Percentiles rank a stretch among this genome's conserved stretches.
Evolutionary conservation across 2,329 filamentous ascomycete species (phyloP).

Genomic region (Seiridium unicorne): DNA sequence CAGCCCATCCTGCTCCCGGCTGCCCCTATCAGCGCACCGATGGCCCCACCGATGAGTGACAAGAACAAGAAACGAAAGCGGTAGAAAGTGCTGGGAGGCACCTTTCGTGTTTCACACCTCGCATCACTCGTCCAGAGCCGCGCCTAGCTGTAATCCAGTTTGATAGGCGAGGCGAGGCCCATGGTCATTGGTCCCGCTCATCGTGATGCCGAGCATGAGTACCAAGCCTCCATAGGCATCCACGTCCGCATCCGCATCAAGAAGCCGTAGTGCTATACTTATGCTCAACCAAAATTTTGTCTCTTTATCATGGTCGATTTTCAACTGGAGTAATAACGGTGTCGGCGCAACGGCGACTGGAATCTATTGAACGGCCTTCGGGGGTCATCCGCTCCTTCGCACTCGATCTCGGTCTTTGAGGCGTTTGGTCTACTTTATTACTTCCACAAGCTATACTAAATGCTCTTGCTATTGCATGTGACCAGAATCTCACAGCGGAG

Average conservation of each 20-base stretch:
- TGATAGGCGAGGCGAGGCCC: no score
- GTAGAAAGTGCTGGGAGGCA: constrained; percentile 30
- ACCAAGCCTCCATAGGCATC: no score
- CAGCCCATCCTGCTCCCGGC: constrained; percentile 34
- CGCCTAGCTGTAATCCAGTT: no score
- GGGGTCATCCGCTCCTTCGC: constrained; percentile 3
- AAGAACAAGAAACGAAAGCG: constrained; percentile 64
- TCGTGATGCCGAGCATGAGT: no score
- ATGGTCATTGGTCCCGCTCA: no score
- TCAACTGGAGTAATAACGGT: not conserved
- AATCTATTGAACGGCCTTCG: not conserved
- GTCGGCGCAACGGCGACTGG: constrained; percentile 7
- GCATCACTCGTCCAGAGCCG: no score
- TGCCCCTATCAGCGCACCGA: constrained; percentile 38
- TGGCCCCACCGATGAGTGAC: constrained; percentile 32
- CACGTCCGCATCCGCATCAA: no score
- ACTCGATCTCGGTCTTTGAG: not conserved
- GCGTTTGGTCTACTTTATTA: constrained; percentile 1
- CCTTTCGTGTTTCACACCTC: no score
- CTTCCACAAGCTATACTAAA: not conserved
- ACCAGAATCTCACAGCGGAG: not conserved
- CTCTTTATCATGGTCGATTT: not conserved
- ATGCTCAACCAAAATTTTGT: not conserved
- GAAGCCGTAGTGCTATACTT: not conserved
- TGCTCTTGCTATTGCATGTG: not conserved